Conservation (phyloP, 306 rosid genomes). For the Trifolium pratense region DNA sequence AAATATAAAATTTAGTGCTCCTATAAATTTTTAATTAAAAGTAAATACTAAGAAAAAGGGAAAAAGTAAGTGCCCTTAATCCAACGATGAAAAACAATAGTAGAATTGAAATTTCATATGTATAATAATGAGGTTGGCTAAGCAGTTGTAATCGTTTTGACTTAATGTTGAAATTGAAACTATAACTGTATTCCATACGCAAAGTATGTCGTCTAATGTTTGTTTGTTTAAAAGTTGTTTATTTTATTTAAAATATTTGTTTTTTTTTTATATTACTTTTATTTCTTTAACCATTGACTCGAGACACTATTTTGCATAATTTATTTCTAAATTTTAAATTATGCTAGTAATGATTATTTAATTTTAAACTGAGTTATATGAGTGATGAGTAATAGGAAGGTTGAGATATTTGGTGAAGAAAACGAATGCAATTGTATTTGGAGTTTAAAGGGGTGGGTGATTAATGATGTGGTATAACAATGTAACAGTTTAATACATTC, state of each 20-base stretch:
- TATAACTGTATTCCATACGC: background rate
- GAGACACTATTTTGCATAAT: too few relatives aligned
- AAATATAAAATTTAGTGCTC: too few relatives aligned
- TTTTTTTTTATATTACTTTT: too few relatives aligned
- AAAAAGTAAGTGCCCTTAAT: background rate
- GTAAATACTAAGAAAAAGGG: background rate
- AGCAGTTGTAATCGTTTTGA: background rate
- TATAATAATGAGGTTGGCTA: conserved; percentile 4
- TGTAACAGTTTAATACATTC: background rate
- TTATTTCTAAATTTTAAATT: too few relatives aligned
- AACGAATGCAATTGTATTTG: background rate
- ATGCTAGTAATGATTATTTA: background rate
- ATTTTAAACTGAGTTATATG: background rate
- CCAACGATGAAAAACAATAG: background rate
- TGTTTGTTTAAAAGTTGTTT: background rate
- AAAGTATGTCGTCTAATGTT: background rate
- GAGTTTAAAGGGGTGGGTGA: background rate
- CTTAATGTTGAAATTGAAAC: conserved; percentile 1
- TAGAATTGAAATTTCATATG: background rate
- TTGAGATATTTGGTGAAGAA: conserved; percentile 14
- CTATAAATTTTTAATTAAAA: too few relatives aligned
- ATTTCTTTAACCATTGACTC: too few relatives aligned
- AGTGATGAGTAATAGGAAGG: too few relatives aligned
- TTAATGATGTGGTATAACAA: background rate
- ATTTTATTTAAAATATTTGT: too few relatives aligned